A percentile compares a stretch with the other conserved stretches of the same genome.
phyloP scores from a whole-genome alignment of 2,329 filamentous ascomycete species.

The Fusarium solani-melongenae region DNA sequence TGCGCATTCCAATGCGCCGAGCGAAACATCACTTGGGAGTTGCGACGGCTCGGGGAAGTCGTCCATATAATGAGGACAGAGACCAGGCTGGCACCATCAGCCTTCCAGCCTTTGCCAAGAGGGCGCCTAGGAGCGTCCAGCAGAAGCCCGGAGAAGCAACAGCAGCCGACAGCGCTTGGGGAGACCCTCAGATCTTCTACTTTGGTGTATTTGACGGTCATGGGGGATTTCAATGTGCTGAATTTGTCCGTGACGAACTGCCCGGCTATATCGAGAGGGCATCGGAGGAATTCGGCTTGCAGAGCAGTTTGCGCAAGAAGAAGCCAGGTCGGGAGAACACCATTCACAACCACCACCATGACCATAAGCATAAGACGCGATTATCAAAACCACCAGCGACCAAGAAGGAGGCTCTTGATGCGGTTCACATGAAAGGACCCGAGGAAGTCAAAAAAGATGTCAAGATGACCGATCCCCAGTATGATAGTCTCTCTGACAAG shows the following conservation, averaged over 20 bases:
- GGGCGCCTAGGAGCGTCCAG: slow-evolving; percentile 73
- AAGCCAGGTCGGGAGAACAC: slow-evolving; percentile 46
- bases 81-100: slow-evolving; percentile 95
- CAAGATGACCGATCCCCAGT: slow-evolving; percentile 48
- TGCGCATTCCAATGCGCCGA: slow-evolving; percentile 90
- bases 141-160: slow-evolving; percentile 69
- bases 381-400: slow-evolving; percentile 32
- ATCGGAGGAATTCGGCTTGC: slow-evolving; percentile 78
- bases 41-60: slow-evolving; percentile 80
- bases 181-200: slow-evolving; percentile 97
- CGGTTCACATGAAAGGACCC: slow-evolving; percentile 62
- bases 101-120: slow-evolving; percentile 90
- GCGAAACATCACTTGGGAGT: slow-evolving; percentile 97
- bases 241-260: slow-evolving; percentile 84
- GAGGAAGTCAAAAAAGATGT: slow-evolving; percentile 57
- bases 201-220: slow-evolving; percentile 98
- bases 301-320: slow-evolving; percentile 74
- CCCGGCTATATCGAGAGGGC: slow-evolving; percentile 91
- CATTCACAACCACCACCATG: slow-evolving; percentile 28
- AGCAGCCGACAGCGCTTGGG: slow-evolving; percentile 79
- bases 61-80: slow-evolving; percentile 92
- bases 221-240: slow-evolving; percentile 88
- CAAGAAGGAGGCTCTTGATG: slow-evolving; percentile 43
- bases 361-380: slow-evolving; percentile 31
- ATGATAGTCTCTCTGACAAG: slow-evolving; percentile 48